A percentile compares a stretch with the other conserved stretches of the same genome.
phyloP scores from a whole-genome alignment of 768 basidiomycete species.

The Pisolithus sp. region DNA sequence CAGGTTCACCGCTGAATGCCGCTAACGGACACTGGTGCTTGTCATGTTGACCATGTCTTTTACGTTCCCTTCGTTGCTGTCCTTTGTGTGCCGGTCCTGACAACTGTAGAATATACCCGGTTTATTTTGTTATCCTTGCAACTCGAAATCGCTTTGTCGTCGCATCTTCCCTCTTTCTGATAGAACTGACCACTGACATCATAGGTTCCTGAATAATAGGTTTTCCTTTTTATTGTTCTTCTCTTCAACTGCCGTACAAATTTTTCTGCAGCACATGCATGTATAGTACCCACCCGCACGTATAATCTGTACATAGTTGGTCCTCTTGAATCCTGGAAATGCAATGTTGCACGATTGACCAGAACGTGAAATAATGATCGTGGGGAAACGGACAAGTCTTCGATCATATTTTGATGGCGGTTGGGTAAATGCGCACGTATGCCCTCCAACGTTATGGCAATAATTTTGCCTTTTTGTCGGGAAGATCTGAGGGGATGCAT shows the following conservation, averaged over 20 bases:
- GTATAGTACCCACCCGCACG: conserved; percentile 24
- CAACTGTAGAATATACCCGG: conserved; percentile 29
- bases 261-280: conserved; percentile 34
- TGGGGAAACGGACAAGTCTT: conserved; percentile 9
- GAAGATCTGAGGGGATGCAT: conserved; percentile 19
- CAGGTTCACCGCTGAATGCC: conserved; percentile 48
- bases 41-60: not conserved
- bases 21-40: not conserved
- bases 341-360: not conserved
- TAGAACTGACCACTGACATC: conserved; percentile 5
- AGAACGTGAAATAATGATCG: conserved; percentile 7
- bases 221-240: conserved; percentile 25
- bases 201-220: conserved; percentile 15
- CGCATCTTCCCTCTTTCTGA: conserved; percentile 4
- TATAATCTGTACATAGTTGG: conserved; percentile 28
- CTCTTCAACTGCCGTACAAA: conserved; percentile 23
- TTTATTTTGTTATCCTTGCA: conserved; percentile 29
- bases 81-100: not conserved
- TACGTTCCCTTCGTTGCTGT: not conserved
- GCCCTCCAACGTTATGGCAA: conserved; percentile 15
- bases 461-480: not conserved
- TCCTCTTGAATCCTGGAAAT: not conserved
- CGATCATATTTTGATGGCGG: conserved; percentile 25
- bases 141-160: conserved; percentile 9
- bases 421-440: conserved; percentile 25